Percentiles rank a stretch among this genome's conserved stretches.
Conservation (phyloP, 352 stramenopile genomes). For the Poterioochromonas sp. region DNA sequence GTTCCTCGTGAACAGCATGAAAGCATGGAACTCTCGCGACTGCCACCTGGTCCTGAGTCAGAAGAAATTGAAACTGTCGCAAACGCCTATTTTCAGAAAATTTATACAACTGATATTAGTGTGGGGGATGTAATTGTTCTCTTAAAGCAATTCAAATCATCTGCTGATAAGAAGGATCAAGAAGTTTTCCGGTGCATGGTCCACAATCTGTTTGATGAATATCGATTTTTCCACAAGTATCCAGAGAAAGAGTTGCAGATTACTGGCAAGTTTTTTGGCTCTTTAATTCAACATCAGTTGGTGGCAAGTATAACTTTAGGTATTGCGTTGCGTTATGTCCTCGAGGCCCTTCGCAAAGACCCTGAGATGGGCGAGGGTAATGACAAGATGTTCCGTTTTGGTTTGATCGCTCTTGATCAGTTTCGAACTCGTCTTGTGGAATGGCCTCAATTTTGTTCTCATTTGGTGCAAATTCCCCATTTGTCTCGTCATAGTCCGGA, state of each 20-base stretch:
- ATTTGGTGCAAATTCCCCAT: conserved; percentile 94
- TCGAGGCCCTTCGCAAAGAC: conserved; percentile 88
- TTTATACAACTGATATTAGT: conserved; percentile 93
- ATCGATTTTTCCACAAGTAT: conserved; percentile 97
- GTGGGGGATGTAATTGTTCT: conserved; percentile 89
- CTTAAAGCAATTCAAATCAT: conserved; percentile 95
- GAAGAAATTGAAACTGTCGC: conserved; percentile 97
- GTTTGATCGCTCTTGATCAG: conserved; percentile 93
- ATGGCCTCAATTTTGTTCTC: conserved; percentile 91
- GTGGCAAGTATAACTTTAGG: conserved; percentile 93
- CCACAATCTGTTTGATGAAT: conserved; percentile 98
- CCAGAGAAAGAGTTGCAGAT: conserved; percentile 97
- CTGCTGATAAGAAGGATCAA: conserved; percentile 83
- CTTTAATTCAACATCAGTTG: conserved; percentile 95
- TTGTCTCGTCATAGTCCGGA: conserved; percentile 82
- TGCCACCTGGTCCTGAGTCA: conserved; percentile 8
- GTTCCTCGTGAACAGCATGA: not conserved
- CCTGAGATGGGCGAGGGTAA: conserved; percentile 56
- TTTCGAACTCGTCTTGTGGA: conserved; percentile 92
- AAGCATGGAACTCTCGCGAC: not conserved
- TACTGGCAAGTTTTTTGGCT: conserved; percentile 93
- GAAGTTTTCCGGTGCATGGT: conserved; percentile 99
- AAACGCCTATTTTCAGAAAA: conserved; percentile 97
- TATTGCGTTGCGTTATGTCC: conserved; percentile 89
- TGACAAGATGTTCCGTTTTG: conserved; percentile 96